Conservation (phyloP, 345 rosid genomes). For the Murraya koenigii region DNA sequence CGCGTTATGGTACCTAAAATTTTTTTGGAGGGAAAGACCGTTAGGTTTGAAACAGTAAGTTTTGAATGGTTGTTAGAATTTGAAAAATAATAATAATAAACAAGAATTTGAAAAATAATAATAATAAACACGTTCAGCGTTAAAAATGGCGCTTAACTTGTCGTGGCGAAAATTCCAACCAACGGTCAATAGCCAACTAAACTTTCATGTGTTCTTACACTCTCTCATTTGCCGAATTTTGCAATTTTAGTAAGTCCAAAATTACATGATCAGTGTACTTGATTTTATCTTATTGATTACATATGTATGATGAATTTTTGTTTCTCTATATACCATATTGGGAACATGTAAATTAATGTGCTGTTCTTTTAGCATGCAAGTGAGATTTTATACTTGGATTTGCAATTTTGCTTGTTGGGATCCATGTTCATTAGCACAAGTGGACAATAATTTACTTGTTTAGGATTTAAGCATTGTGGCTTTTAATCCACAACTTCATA, state of each 20-base stretch:
- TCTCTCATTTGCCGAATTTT: neutral
- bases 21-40: slow-evolving; percentile 36
- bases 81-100: too few relatives aligned
- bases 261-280: neutral
- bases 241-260: neutral
- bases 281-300: neutral
- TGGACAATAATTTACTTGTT: neutral
- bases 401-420: neutral
- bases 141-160: slow-evolving; percentile 20
- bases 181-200: slow-evolving; percentile 38
- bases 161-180: slow-evolving; percentile 15
- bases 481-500: neutral
- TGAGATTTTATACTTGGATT: neutral
- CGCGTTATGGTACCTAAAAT: neutral
- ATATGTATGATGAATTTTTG: neutral
- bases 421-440: neutral
- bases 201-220: neutral
- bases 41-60: slow-evolving; percentile 42
- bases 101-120: neutral
- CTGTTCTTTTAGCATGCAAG: neutral
- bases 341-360: neutral
- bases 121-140: neutral
- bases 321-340: neutral
- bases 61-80: slow-evolving; percentile 35
- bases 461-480: neutral